Conservation (phyloP, 495 filamentous ascomycete genomes). For the Aspergillus funiculosus region DNA sequence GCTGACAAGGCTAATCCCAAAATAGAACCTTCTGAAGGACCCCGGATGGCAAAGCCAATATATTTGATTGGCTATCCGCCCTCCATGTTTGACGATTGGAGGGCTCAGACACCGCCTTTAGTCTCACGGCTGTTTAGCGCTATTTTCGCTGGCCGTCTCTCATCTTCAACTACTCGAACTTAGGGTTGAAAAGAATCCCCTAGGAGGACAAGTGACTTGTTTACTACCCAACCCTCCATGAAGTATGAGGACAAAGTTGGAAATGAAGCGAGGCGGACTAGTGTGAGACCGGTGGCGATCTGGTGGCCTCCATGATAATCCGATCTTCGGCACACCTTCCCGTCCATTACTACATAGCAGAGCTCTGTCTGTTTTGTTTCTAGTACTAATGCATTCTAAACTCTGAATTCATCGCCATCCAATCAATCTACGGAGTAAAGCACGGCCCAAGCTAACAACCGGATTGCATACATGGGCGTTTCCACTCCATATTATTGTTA, state of each 20-base stretch:
- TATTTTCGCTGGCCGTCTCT: conserved; percentile 16
- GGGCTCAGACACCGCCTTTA: conserved; percentile 14
- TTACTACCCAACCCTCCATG: neutral
- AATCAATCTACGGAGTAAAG: too few species aligned
- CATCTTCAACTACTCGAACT: too few species aligned
- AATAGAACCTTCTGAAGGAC: too few species aligned
- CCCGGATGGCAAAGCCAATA: conserved; percentile 10
- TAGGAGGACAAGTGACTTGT: too few species aligned
- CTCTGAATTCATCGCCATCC: too few species aligned
- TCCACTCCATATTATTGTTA: too few species aligned
- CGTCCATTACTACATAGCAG: conserved; percentile 1
- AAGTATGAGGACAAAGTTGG: neutral
- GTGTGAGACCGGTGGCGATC: neutral
- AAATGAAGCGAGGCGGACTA: conserved; percentile 2
- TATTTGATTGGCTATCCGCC: conserved; percentile 18
- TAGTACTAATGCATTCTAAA: conserved; percentile 1
- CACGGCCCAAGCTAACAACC: too few species aligned
- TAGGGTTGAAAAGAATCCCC: too few species aligned
- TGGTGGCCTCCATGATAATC: neutral
- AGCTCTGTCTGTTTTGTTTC: neutral
- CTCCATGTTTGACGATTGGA: conserved; percentile 14
- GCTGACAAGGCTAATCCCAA: conserved; percentile 17
- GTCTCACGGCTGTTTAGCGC: conserved; percentile 13
- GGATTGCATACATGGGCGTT: too few species aligned
- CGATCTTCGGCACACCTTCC: neutral